A percentile compares a stretch with the other conserved stretches of the same genome.
These are phyloP conservation scores for Backusella psychrophila DNA, from an alignment of 192 early-diverging fungal genomes.

Conservation along the genomic window DNA sequence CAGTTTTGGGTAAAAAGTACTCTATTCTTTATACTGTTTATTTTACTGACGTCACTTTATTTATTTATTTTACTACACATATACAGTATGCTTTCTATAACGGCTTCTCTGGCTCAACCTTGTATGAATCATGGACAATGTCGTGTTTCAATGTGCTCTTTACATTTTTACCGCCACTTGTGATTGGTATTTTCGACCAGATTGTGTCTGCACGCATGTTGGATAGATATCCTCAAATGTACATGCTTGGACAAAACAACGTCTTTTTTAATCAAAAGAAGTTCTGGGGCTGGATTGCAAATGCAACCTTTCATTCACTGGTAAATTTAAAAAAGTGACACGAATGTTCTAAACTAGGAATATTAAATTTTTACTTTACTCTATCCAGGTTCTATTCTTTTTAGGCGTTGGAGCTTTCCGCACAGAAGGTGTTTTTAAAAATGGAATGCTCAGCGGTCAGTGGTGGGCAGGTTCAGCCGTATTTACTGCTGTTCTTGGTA, in stretches of 20 bases:
- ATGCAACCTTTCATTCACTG: constrained; percentile 92
- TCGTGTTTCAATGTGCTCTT: constrained; percentile 93
- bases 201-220: constrained; percentile 89
- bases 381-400: constrained; percentile 62
- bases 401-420: constrained; percentile 63
- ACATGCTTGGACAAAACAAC: constrained; percentile 72
- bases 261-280: constrained; percentile 80
- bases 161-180: constrained; percentile 91
- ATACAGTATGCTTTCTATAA: constrained; percentile 78
- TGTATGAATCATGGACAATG: constrained; percentile 98
- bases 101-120: constrained; percentile 93
- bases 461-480: constrained; percentile 90
- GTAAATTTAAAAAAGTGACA: constrained; percentile 34
- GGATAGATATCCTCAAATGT: constrained; percentile 97
- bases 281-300: constrained; percentile 93
- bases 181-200: constrained; percentile 97
- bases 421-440: constrained; percentile 63
- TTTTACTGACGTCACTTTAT: background rate
- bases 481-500: constrained; percentile 85
- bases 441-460: constrained; percentile 75
- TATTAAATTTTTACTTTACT: background rate
- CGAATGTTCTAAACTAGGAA: background rate
- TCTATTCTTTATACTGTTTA: background rate
- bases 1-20: constrained; percentile 79
- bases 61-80: background rate